phyloP scores from a whole-genome alignment of 2,329 filamentous ascomycete species.

The Penicillium sp. region DNA sequence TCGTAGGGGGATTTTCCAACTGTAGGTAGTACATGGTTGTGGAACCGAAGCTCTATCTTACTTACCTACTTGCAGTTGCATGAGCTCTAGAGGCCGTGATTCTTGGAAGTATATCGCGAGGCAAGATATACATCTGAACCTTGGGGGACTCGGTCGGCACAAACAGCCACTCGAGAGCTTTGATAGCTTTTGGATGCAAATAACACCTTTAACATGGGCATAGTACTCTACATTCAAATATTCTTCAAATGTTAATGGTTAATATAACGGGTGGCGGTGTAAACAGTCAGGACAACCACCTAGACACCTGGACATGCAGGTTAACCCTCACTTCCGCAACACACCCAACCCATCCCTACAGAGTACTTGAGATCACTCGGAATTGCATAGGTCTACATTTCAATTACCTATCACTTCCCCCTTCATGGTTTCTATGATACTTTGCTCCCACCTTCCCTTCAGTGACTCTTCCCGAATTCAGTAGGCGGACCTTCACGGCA shows the following conservation, averaged over 20 bases:
- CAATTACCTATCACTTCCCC: neutral
- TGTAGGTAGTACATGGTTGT: neutral
- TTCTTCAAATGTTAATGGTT: too few relatives aligned
- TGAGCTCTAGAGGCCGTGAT: neutral
- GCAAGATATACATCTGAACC: neutral
- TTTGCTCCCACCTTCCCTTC: neutral
- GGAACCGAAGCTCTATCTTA: neutral
- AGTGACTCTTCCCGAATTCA: neutral
- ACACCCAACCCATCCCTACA: neutral
- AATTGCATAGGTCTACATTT: neutral
- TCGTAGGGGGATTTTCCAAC: too few relatives aligned
- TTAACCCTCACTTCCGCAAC: neutral
- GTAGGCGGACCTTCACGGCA: neutral
- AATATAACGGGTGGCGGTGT: neutral
- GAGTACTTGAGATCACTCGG: neutral
- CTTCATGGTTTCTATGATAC: neutral
- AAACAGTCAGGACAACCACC: neutral
- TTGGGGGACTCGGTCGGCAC: neutral
- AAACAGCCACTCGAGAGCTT: neutral
- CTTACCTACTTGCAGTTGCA: neutral
- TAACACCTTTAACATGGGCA: too few relatives aligned
- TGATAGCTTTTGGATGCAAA: neutral
- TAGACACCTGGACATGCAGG: neutral
- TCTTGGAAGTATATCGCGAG: neutral
- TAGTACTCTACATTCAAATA: too few relatives aligned